Percentiles rank a stretch among this genome's conserved stretches.
phyloP scores from a whole-genome alignment of 2,329 filamentous ascomycete species.

The Sporothrix luriei region DNA sequence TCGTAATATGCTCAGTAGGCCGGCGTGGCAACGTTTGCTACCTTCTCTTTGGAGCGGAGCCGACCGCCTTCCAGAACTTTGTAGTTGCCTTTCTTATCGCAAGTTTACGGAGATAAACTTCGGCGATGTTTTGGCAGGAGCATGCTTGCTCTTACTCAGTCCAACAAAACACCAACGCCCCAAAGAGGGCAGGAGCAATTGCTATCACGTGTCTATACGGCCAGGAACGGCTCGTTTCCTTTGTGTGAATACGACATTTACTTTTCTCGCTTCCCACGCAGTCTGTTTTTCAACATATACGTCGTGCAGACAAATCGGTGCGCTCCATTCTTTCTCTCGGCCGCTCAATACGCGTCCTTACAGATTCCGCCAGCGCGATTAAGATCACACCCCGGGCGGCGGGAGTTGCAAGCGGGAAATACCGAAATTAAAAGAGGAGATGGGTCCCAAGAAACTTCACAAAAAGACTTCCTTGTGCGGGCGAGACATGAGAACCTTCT shows the following conservation, averaged over 20 bases:
- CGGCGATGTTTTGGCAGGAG: neutral
- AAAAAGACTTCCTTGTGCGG: neutral
- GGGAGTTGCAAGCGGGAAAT: slow-evolving; percentile 9
- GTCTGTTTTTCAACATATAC: neutral
- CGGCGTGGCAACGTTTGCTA: neutral
- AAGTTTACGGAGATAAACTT: slow-evolving; percentile 14
- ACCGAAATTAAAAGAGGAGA: slow-evolving; percentile 8
- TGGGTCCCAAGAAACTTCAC: neutral
- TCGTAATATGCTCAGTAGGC: neutral
- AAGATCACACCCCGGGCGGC: neutral
- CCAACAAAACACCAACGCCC: neutral
- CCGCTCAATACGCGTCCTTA: too few relatives aligned
- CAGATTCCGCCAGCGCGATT: neutral
- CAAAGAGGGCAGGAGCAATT: neutral
- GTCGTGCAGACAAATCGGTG: neutral
- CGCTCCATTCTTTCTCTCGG: neutral
- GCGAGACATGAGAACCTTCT: neutral
- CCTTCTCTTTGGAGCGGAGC: slow-evolving; percentile 7
- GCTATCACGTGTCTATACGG: too few relatives aligned
- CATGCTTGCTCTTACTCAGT: neutral
- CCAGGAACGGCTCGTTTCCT: neutral
- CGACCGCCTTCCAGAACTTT: neutral
- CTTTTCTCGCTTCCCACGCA: neutral
- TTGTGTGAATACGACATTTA: neutral
- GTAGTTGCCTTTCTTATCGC: slow-evolving; percentile 20